Base-by-base conservation (phyloP, 192 early-diverging fungal genomes). In the Coemansia sp. region DNA sequence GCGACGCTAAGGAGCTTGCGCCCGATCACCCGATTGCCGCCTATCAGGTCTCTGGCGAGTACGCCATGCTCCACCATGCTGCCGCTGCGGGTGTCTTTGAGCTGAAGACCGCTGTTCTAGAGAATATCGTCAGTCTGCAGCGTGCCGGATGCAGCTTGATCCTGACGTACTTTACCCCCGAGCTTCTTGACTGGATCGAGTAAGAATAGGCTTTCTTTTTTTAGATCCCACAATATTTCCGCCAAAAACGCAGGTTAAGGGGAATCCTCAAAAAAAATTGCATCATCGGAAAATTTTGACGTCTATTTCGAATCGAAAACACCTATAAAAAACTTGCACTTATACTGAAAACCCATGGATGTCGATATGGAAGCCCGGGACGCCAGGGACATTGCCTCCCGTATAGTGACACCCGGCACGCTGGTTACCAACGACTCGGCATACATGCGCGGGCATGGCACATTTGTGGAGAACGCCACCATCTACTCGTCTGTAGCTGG, bases 151-250 rank as follows among this genome's bases (percentile, higher is more conserved):
- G 95, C 50, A 93, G 85, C 66, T 87, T 99, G 61, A 84, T 97
- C n/a, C 82, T 97, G 65, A 97, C 97, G 1, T 99, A 99, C 70
- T 99, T 91, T 79, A 95, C 97, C 10, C 97, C 97, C 9, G 82
- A 89, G 73, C 76, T 99, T 54, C 80, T 99, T 61, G 94, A 92
- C 49, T 97, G 94, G 95, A 74, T 99, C 55, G 87, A 91, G 38
- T 69, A 74, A 17, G 14, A 45, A 13, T 2, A 17, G 15, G 9
- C n/a, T n/a, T 29, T 3, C 29, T 3, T 29, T 29, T 29, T 29
- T 29, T 29, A 29, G 29, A 29, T 13, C 42, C 42, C 42, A 45
- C 42, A 45, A 45, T 45, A 45, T 17, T 17, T 3, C 42, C 13
- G 17, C 42, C 42, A 45, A 45, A 40, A 5, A 0, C 42, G 4